These are phyloP conservation scores for Tulasnella sp. DNA, from an alignment of 768 basidiomycete species.

Conservation along the genomic window DNA sequence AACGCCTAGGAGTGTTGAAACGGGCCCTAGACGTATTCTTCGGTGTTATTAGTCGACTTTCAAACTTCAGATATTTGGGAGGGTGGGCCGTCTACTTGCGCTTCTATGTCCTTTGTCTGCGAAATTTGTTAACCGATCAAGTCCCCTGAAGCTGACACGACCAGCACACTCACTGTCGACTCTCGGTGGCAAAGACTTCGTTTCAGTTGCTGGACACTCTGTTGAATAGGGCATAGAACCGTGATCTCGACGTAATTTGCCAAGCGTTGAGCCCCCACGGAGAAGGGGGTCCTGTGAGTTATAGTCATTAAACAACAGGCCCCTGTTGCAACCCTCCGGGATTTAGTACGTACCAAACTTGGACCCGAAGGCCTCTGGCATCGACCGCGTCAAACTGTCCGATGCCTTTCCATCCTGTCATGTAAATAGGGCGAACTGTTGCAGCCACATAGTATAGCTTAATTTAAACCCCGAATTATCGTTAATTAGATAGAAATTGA, in stretches of 20 bases:
- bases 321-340: not conserved
- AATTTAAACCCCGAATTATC: not conserved
- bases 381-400: not conserved
- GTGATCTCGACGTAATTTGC: not conserved
- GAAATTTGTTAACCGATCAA: not conserved
- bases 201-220: not conserved
- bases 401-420: not conserved
- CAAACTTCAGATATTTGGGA: not conserved
- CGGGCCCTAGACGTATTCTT: not conserved
- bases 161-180: not conserved
- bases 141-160: not conserved
- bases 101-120: not conserved
- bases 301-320: not conserved
- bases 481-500: not conserved
- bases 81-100: not conserved
- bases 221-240: not conserved
- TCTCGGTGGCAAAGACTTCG: not conserved
- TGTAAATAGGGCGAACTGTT: not conserved
- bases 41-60: not conserved
- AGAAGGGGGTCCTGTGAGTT: not conserved
- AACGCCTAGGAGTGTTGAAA: not conserved
- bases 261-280: not conserved
- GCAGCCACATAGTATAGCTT: not conserved
- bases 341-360: not conserved
- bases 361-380: not conserved